Evolutionary conservation across 306 rosid genomes (phyloP).

Genomic region (Sophora flavescens): DNA sequence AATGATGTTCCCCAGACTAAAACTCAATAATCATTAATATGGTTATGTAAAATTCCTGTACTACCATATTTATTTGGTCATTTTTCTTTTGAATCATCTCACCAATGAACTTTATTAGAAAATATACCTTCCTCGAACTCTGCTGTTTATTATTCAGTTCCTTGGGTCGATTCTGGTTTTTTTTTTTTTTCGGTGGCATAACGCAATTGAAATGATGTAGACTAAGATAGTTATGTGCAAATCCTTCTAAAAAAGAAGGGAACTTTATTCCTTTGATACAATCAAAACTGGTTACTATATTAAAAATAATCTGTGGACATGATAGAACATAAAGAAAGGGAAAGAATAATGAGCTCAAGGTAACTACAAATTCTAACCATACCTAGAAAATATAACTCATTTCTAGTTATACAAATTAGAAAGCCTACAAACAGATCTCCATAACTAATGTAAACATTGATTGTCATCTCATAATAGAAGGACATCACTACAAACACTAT

Average conservation of each 20-base stretch:
- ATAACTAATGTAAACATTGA: too few relatives aligned
- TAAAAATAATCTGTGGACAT: background rate
- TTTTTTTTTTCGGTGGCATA: background rate
- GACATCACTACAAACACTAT: too few relatives aligned
- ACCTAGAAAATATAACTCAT: too few relatives aligned
- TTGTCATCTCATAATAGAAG: too few relatives aligned
- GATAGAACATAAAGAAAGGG: too few relatives aligned
- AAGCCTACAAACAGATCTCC: too few relatives aligned
- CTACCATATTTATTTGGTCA: constrained; percentile 28
- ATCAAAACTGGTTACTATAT: background rate
- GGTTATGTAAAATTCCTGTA: constrained; percentile 28
- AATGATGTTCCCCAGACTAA: constrained; percentile 43
- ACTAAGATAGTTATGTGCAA: background rate
- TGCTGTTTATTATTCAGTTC: constrained; percentile 10
- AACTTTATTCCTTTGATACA: background rate
- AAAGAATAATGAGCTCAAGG: too few relatives aligned
- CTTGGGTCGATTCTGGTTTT: background rate
- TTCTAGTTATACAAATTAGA: too few relatives aligned
- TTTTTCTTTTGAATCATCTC: constrained; percentile 18
- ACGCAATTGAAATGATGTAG: background rate
- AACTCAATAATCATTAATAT: constrained; percentile 12
- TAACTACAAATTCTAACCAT: too few relatives aligned
- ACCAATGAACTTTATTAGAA: constrained; percentile 22
- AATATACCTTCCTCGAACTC: constrained; percentile 12
- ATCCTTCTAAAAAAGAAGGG: background rate